Conservation (phyloP, 768 basidiomycete species). For the Tricholoma bakamatsutake region DNA sequence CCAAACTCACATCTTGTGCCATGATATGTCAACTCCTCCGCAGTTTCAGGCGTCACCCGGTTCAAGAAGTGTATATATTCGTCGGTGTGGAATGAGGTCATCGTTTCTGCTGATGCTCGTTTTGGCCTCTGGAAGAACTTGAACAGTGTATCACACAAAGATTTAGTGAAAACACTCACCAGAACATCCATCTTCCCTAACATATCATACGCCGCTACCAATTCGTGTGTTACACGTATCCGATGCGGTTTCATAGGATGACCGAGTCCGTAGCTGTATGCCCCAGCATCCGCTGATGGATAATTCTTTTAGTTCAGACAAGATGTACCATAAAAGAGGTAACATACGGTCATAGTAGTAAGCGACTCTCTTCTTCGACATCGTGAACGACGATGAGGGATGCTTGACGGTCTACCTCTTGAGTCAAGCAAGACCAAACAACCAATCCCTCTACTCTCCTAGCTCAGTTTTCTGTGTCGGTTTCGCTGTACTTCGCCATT, state of each 20-base stretch:
- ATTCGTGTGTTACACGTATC: constrained; percentile 89
- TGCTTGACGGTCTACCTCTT: background rate
- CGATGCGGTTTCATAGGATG: constrained; percentile 97
- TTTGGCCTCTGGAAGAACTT: constrained; percentile 51
- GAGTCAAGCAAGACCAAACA: background rate
- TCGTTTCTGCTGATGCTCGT: constrained; percentile 63
- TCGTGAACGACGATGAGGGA: constrained; percentile 19
- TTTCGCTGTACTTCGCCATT: too few species aligned
- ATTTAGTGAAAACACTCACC: constrained; percentile 37
- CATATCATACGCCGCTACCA: constrained; percentile 89
- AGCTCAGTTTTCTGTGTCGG: too few species aligned
- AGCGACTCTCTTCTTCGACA: constrained; percentile 70
- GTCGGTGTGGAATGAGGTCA: constrained; percentile 97
- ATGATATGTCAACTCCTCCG: constrained; percentile 76
- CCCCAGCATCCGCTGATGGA: constrained; percentile 60
- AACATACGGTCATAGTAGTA: constrained; percentile 77
- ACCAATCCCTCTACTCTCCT: too few species aligned
- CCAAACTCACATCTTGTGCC: constrained; percentile 73
- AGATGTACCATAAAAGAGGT: background rate
- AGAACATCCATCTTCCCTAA: constrained; percentile 91
- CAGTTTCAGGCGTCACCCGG: constrained; percentile 87
- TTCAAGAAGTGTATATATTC: constrained; percentile 94
- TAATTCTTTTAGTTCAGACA: background rate
- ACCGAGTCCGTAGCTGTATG: constrained; percentile 77
- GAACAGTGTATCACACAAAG: background rate